Conservation (phyloP, 2,329 filamentous ascomycete species). For the Fusarium foetens region DNA sequence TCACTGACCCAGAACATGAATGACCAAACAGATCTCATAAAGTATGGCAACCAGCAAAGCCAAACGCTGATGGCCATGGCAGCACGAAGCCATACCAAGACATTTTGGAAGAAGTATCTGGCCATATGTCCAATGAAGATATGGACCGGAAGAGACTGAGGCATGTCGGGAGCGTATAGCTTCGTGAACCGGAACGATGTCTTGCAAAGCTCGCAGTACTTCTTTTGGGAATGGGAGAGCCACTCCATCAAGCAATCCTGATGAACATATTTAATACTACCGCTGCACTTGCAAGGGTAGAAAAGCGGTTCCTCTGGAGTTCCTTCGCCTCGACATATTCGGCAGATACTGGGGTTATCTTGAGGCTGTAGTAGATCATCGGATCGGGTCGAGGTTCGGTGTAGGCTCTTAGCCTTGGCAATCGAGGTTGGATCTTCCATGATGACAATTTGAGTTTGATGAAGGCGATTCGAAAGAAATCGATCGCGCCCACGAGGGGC, state of each 20-base stretch:
- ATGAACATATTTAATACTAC: constrained; percentile 98
- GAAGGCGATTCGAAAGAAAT: constrained; percentile 35
- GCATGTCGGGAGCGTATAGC: constrained; percentile 95
- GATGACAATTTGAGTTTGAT: constrained; percentile 6
- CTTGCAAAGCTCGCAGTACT: constrained; percentile 99
- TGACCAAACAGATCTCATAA: constrained; percentile 92
- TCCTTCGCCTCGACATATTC: constrained; percentile 93
- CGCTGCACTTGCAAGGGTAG: constrained; percentile 98
- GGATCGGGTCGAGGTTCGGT: constrained; percentile 39
- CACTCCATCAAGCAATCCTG: constrained; percentile 99
- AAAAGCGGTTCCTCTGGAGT: constrained; percentile 87
- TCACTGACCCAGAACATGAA: constrained; percentile 95
- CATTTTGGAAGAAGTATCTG: constrained; percentile 75
- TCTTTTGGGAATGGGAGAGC: constrained; percentile 98
- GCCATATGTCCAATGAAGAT: constrained; percentile 84
- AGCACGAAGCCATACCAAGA: constrained; percentile 82
- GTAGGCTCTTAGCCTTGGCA: constrained; percentile 40
- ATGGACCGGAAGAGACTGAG: constrained; percentile 78
- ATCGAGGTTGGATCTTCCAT: constrained; percentile 44
- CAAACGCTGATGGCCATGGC: constrained; percentile 85
- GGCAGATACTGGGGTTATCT: constrained; percentile 79
- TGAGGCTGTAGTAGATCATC: constrained; percentile 45
- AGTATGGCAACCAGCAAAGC: constrained; percentile 87
- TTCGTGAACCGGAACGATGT: constrained; percentile 98
- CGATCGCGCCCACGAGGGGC: constrained; percentile 46